Conservation (phyloP, 192 early-diverging fungal genomes). For the Podila epigama region DNA sequence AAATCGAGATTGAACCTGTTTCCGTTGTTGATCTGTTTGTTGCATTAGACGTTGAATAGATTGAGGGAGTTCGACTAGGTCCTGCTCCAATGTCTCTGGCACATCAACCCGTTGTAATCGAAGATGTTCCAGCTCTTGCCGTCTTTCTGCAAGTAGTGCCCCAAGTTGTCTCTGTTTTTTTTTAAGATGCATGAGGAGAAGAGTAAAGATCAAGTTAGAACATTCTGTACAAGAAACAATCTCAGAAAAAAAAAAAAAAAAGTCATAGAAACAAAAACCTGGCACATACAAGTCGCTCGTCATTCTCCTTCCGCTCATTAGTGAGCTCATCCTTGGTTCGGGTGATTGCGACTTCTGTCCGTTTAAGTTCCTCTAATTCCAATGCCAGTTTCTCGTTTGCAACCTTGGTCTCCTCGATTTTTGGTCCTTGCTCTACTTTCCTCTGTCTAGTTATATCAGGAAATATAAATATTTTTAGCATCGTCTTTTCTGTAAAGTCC, state of each 20-base stretch:
- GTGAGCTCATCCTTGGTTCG: not conserved
- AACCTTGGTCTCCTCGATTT: constrained; percentile 28
- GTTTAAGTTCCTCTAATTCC: constrained; percentile 22
- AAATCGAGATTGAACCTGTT: constrained; percentile 8
- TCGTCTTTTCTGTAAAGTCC: too few relatives aligned
- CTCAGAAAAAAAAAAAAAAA: not conserved
- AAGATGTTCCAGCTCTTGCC: constrained; percentile 11
- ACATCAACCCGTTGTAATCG: constrained; percentile 25
- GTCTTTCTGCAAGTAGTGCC: constrained; percentile 14
- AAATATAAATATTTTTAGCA: too few relatives aligned
- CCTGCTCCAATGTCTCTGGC: constrained; percentile 30
- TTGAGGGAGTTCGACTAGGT: constrained; percentile 27
- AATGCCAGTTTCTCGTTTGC: constrained; percentile 14
- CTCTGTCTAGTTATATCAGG: constrained; percentile 9
- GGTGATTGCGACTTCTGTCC: constrained; percentile 7
- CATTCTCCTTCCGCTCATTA: not conserved
- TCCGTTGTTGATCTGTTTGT: constrained; percentile 13
- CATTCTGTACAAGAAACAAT: not conserved
- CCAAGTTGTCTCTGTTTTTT: constrained; percentile 32
- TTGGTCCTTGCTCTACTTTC: constrained; percentile 15
- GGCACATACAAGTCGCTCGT: not conserved
- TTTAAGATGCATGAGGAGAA: too few relatives aligned
- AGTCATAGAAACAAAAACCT: too few relatives aligned
- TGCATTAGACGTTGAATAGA: constrained; percentile 8
- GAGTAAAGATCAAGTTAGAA: not conserved